phyloP scores from a whole-genome alignment of 371 early-diverging fungal species.

The Mortierella sp. region DNA sequence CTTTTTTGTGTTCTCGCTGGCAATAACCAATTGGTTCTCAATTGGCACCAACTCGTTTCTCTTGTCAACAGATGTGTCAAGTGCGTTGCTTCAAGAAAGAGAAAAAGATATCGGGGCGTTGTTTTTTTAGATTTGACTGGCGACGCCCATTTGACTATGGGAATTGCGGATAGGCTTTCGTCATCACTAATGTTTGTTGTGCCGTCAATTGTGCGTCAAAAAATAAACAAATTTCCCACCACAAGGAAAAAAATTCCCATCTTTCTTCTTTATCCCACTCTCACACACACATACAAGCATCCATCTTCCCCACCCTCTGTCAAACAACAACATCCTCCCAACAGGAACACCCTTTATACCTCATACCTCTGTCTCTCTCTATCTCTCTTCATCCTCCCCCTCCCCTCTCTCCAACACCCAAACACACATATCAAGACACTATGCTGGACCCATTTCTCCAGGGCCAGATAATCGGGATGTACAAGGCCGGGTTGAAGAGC shows the following conservation, averaged over 20 bases:
- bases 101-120: too few species aligned
- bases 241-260: not conserved
- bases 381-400: not conserved
- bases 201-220: not conserved
- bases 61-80: too few species aligned
- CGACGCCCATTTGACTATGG: not conserved
- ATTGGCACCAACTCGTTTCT: too few species aligned
- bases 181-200: not conserved
- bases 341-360: not conserved
- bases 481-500: not conserved
- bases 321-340: not conserved
- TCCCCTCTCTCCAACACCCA: not conserved
- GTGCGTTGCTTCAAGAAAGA: too few species aligned
- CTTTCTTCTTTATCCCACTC: not conserved
- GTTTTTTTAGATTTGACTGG: too few species aligned
- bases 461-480: slow-evolving; percentile 3
- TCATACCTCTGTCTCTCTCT: too few species aligned
- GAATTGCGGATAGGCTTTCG: not conserved
- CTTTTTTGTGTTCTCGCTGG: too few species aligned
- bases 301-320: not conserved
- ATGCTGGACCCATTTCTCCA: not conserved
- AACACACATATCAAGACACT: not conserved
- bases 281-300: too few species aligned
- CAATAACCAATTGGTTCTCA: too few species aligned
- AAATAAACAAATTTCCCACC: not conserved